Conservation (phyloP, 495 filamentous ascomycete species). For the Lasiosphaeria ovina region DNA sequence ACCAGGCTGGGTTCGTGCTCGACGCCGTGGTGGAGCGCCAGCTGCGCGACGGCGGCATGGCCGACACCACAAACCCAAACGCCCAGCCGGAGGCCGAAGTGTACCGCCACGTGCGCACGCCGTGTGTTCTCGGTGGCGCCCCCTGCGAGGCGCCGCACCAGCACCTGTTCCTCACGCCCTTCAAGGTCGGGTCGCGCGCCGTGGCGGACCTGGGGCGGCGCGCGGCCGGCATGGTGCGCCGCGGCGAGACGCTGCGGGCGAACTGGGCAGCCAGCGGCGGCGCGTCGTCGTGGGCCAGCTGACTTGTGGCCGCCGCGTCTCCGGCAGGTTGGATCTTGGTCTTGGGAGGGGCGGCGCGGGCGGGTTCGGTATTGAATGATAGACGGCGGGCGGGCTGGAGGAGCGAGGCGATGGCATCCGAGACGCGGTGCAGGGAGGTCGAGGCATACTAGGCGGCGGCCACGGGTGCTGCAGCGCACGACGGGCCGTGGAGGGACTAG, state of each 20-base stretch:
- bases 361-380: too few relatives aligned
- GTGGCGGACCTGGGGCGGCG: slow-evolving; percentile 32
- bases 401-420: too few relatives aligned
- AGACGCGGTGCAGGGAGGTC: too few relatives aligned
- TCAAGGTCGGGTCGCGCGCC: slow-evolving; percentile 29
- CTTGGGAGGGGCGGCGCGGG: too few relatives aligned
- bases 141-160: slow-evolving; percentile 30
- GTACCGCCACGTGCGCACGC: slow-evolving; percentile 30
- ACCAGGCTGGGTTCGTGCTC: slow-evolving; percentile 27
- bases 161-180: slow-evolving; percentile 37
- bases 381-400: too few relatives aligned
- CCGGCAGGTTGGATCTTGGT: not conserved
- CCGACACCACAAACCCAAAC: slow-evolving; percentile 32
- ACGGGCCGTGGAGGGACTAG: too few relatives aligned
- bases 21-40: slow-evolving; percentile 35
- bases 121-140: slow-evolving; percentile 21
- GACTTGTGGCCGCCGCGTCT: not conserved
- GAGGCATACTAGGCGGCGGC: too few relatives aligned
- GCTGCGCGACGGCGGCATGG: slow-evolving; percentile 27
- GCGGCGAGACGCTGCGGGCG: slow-evolving; percentile 7
- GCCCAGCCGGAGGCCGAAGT: slow-evolving; percentile 17
- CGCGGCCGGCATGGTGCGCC: slow-evolving; percentile 26
- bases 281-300: too few relatives aligned
- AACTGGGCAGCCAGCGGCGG: not conserved
- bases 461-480: too few relatives aligned